Conservation (phyloP, 371 early-diverging fungal species). For the Mucor lusitanicus region DNA sequence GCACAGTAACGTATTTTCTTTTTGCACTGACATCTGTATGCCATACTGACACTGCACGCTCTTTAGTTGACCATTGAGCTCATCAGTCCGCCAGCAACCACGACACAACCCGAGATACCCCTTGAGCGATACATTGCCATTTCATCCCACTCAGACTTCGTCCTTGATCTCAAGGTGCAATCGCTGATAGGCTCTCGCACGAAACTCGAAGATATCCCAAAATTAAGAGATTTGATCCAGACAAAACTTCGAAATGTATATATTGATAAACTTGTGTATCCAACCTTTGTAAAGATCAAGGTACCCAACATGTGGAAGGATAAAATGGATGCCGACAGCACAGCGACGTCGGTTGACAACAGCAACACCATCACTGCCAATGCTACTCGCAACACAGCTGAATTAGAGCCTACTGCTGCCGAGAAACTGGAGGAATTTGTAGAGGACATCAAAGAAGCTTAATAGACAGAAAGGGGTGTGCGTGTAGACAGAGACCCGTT, state of each 20-base stretch:
- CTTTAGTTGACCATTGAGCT: slow-evolving; percentile 45
- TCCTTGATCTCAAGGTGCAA: slow-evolving; percentile 83
- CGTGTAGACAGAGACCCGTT: not conserved
- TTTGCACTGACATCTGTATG: not conserved
- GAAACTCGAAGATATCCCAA: slow-evolving; percentile 93
- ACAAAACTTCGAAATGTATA: slow-evolving; percentile 73
- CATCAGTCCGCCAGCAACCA: slow-evolving; percentile 47
- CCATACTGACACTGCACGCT: not conserved
- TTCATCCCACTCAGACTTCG: slow-evolving; percentile 72
- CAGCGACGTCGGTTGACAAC: not conserved
- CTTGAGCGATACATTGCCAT: slow-evolving; percentile 62
- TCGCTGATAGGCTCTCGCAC: slow-evolving; percentile 91
- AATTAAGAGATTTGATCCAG: slow-evolving; percentile 83
- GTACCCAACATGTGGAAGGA: slow-evolving; percentile 52
- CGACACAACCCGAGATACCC: slow-evolving; percentile 38
- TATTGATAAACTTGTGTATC: slow-evolving; percentile 64
- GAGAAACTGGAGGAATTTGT: slow-evolving; percentile 43
- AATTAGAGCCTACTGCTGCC: slow-evolving; percentile 14
- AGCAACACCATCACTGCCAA: not conserved
- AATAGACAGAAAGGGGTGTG: not conserved
- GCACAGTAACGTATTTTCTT: slow-evolving; percentile 62
- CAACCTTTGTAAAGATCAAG: slow-evolving; percentile 57
- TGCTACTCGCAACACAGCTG: not conserved
- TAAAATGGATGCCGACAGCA: slow-evolving; percentile 12
- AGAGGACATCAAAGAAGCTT: slow-evolving; percentile 38